Evolutionary conservation across 2,329 filamentous ascomycete species (phyloP).

Genomic region (Microdochium bolleyi): DNA sequence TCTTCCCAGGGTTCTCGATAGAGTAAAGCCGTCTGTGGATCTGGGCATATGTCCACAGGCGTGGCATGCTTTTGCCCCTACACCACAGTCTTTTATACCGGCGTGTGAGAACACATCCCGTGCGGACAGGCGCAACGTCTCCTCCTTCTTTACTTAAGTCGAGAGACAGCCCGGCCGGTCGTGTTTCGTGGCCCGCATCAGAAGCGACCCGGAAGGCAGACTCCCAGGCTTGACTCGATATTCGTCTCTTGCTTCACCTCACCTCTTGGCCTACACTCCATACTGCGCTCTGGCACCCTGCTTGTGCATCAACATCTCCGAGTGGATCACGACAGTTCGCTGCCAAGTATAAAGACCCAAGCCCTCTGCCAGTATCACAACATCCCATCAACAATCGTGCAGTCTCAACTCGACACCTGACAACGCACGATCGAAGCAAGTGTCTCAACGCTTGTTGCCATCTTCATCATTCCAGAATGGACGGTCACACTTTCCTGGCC

Average conservation of each 20-base stretch:
- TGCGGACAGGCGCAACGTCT: neutral
- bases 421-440: neutral
- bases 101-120: neutral
- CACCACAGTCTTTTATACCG: neutral
- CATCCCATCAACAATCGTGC: too few species aligned
- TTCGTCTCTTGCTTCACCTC: neutral
- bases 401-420: neutral
- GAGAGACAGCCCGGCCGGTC: neutral
- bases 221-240: neutral
- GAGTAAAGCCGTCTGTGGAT: neutral
- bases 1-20: neutral
- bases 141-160: neutral
- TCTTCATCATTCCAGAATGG: neutral
- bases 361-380: neutral
- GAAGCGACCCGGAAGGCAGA: slow-evolving; percentile 1
- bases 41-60: neutral
- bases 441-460: neutral
- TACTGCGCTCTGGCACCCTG: neutral
- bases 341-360: neutral
- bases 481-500: neutral
- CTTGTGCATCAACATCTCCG: neutral
- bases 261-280: neutral
- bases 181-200: slow-evolving; percentile 1
- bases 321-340: neutral
- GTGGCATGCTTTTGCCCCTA: neutral